Evolutionary conservation across 306 rosid species (phyloP).

Genomic region (Cercis canadensis): DNA sequence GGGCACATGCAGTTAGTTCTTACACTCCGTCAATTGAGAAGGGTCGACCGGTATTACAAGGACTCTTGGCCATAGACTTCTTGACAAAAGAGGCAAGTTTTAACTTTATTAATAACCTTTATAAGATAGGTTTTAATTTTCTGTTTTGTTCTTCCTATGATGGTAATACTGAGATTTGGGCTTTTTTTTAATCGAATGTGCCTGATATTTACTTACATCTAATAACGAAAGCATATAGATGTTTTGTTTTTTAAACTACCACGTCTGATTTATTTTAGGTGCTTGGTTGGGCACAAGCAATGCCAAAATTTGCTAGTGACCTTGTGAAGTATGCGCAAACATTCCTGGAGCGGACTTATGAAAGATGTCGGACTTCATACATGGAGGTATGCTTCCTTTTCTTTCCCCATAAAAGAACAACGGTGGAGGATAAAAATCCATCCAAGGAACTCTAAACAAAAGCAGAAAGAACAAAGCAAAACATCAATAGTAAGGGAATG

Average conservation of each 20-base stretch:
- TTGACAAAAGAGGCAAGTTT: slow-evolving; percentile 88
- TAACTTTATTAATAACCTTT: slow-evolving; percentile 29
- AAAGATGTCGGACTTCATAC: slow-evolving; percentile 96
- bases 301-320: slow-evolving; percentile 95
- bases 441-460: slow-evolving; percentile 22
- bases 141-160: slow-evolving; percentile 35
- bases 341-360: slow-evolving; percentile 91
- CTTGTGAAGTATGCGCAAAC: slow-evolving; percentile 97
- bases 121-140: background rate
- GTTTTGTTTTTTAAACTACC: slow-evolving; percentile 28
- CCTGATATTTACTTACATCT: slow-evolving; percentile 34
- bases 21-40: slow-evolving; percentile 85
- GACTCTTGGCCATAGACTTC: slow-evolving; percentile 92
- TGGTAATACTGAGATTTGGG: slow-evolving; percentile 5
- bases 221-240: slow-evolving; percentile 30
- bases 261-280: slow-evolving; percentile 63
- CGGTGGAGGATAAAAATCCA: background rate
- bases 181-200: slow-evolving; percentile 22
- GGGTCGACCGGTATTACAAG: slow-evolving; percentile 97
- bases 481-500: background rate
- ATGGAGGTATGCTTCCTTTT: slow-evolving; percentile 75
- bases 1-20: slow-evolving; percentile 81
- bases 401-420: slow-evolving; percentile 22
- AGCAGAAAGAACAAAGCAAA: background rate
- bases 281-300: slow-evolving; percentile 99